These are phyloP conservation scores for Alternaria burnsii DNA, from an alignment of 2,329 filamentous ascomycete species.

Conservation along the genomic window DNA sequence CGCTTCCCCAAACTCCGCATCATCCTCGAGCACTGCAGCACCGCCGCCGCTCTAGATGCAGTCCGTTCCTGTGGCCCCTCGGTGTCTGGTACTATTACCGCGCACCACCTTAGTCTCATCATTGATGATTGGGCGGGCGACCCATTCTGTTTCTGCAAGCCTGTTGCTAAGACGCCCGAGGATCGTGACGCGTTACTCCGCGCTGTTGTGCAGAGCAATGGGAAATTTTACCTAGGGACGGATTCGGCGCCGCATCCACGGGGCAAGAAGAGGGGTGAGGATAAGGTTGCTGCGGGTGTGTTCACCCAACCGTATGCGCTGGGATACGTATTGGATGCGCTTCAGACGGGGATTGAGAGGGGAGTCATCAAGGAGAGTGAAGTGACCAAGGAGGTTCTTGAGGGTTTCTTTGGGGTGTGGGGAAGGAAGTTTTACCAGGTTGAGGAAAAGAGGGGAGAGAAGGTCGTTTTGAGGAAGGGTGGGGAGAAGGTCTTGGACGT, in stretches of 20 bases:
- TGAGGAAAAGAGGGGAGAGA: conserved; percentile 54
- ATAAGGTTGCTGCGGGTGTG: conserved; percentile 71
- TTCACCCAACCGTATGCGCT: conserved; percentile 79
- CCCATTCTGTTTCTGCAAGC: conserved; percentile 83
- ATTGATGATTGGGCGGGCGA: conserved; percentile 75
- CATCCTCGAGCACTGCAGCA: conserved; percentile 86
- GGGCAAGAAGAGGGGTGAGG: conserved; percentile 65
- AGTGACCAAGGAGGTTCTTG: conserved; percentile 63
- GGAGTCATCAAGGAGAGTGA: conserved; percentile 63
- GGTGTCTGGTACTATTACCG: conserved; percentile 83
- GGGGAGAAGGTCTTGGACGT: conserved; percentile 64
- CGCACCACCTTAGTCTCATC: conserved; percentile 84
- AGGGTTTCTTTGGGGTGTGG: conserved; percentile 66
- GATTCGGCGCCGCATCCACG: conserved; percentile 76
- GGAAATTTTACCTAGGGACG: conserved; percentile 77
- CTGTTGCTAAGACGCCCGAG: conserved; percentile 69
- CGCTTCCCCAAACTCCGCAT: conserved; percentile 75
- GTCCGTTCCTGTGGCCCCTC: conserved; percentile 79
- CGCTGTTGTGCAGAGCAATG: conserved; percentile 62
- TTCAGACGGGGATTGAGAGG: conserved; percentile 68
- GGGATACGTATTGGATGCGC: conserved; percentile 70
- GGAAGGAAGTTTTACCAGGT: conserved; percentile 68
- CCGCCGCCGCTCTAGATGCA: conserved; percentile 78
- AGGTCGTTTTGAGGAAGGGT: conserved; percentile 66
- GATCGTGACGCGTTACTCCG: conserved; percentile 77